phyloP scores from a whole-genome alignment of 192 early-diverging fungal genomes.

The Entophlyctis luteolus region DNA sequence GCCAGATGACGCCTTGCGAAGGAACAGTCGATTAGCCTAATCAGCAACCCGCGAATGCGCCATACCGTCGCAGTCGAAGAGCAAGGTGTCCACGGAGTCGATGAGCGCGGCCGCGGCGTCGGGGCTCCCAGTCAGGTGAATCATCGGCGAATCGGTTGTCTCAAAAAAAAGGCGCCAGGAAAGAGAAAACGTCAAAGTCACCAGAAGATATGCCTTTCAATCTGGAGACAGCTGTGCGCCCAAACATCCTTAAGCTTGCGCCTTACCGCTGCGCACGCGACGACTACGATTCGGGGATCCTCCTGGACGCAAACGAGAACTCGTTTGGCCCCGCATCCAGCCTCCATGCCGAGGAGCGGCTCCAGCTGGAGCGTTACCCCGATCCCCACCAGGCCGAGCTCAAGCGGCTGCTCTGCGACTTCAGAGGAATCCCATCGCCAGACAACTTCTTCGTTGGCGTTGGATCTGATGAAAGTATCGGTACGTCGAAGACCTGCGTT shows the following conservation, averaged over 20 bases:
- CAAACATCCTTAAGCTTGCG: slow-evolving; percentile 36
- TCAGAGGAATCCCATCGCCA: slow-evolving; percentile 63
- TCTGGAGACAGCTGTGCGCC: slow-evolving; percentile 39
- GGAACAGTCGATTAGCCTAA: neutral
- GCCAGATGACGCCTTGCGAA: slow-evolving; percentile 84
- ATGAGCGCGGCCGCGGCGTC: slow-evolving; percentile 47
- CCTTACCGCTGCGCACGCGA: slow-evolving; percentile 99
- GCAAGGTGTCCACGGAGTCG: slow-evolving; percentile 82
- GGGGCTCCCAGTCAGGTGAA: slow-evolving; percentile 4
- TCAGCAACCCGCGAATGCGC: neutral
- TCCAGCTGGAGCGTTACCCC: slow-evolving; percentile 87
- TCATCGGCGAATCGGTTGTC: neutral
- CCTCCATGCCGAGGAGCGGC: slow-evolving; percentile 12
- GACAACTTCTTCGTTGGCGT: slow-evolving; percentile 92
- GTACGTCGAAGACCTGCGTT: slow-evolving; percentile 65
- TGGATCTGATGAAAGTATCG: slow-evolving; percentile 94
- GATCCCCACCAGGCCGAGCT: slow-evolving; percentile 85
- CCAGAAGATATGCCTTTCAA: slow-evolving; percentile 26
- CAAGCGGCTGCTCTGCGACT: slow-evolving; percentile 71
- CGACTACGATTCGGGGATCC: slow-evolving; percentile 87
- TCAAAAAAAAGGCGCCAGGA: neutral
- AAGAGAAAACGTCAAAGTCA: too few relatives aligned
- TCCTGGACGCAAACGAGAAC: slow-evolving; percentile 99
- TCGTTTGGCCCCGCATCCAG: slow-evolving; percentile 66
- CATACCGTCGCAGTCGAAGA: slow-evolving; percentile 95